A percentile compares a stretch with the other conserved stretches of the same genome.
phyloP scores from a whole-genome alignment of 768 basidiomycete species.

The Clathrus columnatus region DNA sequence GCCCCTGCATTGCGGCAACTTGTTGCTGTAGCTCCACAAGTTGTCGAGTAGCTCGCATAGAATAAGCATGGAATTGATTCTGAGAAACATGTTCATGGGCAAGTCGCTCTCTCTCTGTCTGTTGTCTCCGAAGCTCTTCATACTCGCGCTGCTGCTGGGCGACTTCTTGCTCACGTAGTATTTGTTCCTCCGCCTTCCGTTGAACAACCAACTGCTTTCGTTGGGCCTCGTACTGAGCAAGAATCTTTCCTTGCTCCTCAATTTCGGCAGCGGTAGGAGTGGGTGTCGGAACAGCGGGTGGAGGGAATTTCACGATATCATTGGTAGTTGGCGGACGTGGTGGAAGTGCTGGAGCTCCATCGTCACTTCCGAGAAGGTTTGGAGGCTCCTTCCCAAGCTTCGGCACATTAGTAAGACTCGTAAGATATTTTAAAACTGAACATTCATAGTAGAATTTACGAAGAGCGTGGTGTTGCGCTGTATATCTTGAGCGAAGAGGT shows the following conservation, averaged over 20 bases:
- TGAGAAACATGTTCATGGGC: constrained; percentile 86
- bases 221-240: constrained; percentile 94
- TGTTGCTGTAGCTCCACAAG: constrained; percentile 81
- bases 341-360: constrained; percentile 40
- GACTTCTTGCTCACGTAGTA: constrained; percentile 66
- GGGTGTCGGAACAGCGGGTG: constrained; percentile 67
- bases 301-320: constrained; percentile 44
- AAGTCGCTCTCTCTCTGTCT: constrained; percentile 77
- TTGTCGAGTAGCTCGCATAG: constrained; percentile 68
- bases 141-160: constrained; percentile 80
- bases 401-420: constrained; percentile 95
- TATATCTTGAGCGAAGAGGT: constrained; percentile 80
- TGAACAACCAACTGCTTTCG: constrained; percentile 79
- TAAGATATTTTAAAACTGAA: constrained; percentile 95
- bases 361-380: constrained; percentile 81
- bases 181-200: constrained; percentile 75
- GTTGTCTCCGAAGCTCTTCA: constrained; percentile 77
- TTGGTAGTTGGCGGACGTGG: constrained; percentile 80
- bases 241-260: constrained; percentile 85
- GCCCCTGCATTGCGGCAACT: constrained; percentile 86
- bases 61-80: constrained; percentile 74
- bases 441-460: constrained; percentile 99
- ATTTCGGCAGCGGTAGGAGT: constrained; percentile 62
- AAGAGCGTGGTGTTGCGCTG: constrained; percentile 84
- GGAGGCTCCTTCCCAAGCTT: constrained; percentile 82